Base-by-base conservation (phyloP, 2,329 filamentous ascomycete species). In the Neoscytalidium dimidiatum region DNA sequence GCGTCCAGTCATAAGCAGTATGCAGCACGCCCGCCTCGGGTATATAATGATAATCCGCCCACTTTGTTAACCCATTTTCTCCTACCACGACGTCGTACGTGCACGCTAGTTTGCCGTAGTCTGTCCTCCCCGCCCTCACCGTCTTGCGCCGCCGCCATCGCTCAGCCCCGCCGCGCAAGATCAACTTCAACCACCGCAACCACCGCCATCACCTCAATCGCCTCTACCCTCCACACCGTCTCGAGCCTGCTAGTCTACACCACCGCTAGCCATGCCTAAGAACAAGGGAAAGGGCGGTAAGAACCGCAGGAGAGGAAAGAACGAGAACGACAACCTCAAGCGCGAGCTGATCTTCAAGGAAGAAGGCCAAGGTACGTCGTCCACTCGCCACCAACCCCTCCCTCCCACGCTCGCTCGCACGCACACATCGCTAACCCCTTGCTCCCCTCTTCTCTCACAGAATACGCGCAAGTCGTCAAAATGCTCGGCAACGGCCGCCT, bases 271-370 rank as follows among this genome's bases (percentile, higher is more conserved):
- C 41, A 64, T 64, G 62, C 62, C 62, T 41, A 64, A 64, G 58
- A 63, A 23, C 48, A 48, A 56, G 60, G 64, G 66, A 86, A 74
- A 95, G 92, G 94, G 94, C 82, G 94, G 94, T 84, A 98, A 98
- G 88, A 98, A 98, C 84, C 86, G 94, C 82, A 91, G 94, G 88
- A 89, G 95, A 84, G 94, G 94, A 83, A 98, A 97, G 90, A 96
- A 96, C 87, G 92, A 96, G 84, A 77, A 77, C 70, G 95, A 98
- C 85, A 96, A 97, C 79, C 94, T 97, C 85, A 97, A 97, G 87
- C 94, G 94, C 81, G 94, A 98, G 82, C 87, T 98, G 75, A 94
- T 92, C 76, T 98, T 98, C 89, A 97, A 97, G 84, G 95, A 98
- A 81, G 94, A 98, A 78, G 94, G 94, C 72, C 94, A 98, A 85